Evolutionary conservation across 176 grass and related monocot genomes (phyloP).

Genomic region (Otatea glauca): DNA sequence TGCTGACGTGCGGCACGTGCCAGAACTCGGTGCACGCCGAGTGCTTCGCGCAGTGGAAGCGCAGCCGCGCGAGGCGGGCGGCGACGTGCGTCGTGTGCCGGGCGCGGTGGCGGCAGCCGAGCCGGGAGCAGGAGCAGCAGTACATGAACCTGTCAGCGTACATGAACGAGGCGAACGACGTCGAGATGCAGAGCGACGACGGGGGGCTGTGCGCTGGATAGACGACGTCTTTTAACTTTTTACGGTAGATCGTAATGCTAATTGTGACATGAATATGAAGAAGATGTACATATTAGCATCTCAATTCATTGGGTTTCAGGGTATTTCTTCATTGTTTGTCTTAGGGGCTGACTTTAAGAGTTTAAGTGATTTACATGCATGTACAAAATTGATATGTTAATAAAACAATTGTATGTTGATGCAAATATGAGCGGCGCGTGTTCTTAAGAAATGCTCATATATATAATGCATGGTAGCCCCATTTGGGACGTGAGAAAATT

Average conservation of each 20-base stretch:
- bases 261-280: slow-evolving; percentile 7
- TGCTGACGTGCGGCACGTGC: slow-evolving; percentile 74
- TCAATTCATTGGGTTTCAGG: slow-evolving; percentile 21
- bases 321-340: slow-evolving; percentile 15
- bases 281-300: slow-evolving; percentile 41
- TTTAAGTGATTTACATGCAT: neutral
- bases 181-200: slow-evolving; percentile 40
- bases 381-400: slow-evolving; percentile 27
- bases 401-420: neutral
- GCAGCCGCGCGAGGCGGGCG: slow-evolving; percentile 63
- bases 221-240: neutral
- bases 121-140: slow-evolving; percentile 34
- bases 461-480: too few relatives aligned
- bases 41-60: slow-evolving; percentile 87
- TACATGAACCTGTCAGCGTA: slow-evolving; percentile 88
- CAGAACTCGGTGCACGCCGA: slow-evolving; percentile 85
- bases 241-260: neutral
- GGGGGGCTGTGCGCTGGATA: slow-evolving; percentile 54
- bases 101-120: slow-evolving; percentile 71
- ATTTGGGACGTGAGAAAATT: too few relatives aligned
- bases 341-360: slow-evolving; percentile 9
- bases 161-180: slow-evolving; percentile 54
- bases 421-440: neutral
- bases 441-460: too few relatives aligned
- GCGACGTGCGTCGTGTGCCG: slow-evolving; percentile 94